phyloP scores from a whole-genome alignment of 1,284 basidiomycete species.

The Cutaneotrichosporon sp. region DNA sequence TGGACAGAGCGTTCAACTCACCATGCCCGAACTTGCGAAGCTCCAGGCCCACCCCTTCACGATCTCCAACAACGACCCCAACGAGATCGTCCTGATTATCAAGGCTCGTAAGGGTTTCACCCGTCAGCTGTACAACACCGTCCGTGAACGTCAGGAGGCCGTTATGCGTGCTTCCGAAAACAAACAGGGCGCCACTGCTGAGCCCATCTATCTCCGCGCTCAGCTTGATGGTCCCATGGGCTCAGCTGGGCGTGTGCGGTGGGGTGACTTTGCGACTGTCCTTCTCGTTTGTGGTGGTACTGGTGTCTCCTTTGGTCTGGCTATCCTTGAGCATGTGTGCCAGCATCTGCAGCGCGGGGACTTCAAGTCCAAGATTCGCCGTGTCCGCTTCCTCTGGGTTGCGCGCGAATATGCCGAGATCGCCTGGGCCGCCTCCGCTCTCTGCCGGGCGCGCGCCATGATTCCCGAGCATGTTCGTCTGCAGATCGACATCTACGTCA shows the following conservation, averaged over 20 bases:
- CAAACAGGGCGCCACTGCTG: conserved; percentile 20
- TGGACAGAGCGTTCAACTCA: conserved; percentile 61
- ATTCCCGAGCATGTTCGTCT: conserved; percentile 56
- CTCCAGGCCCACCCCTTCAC: conserved; percentile 79
- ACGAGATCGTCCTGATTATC: conserved; percentile 65
- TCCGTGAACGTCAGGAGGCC: conserved; percentile 43
- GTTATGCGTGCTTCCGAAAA: conserved; percentile 13
- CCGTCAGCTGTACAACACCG: conserved; percentile 61
- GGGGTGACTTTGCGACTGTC: conserved; percentile 62
- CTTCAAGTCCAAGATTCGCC: conserved; percentile 52
- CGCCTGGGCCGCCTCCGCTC: conserved; percentile 69
- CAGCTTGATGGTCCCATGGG: conserved; percentile 75
- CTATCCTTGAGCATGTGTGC: conserved; percentile 67
- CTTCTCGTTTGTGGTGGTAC: conserved; percentile 73
- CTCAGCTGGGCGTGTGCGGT: conserved; percentile 62
- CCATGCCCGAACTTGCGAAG: conserved; percentile 63
- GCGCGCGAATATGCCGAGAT: conserved; percentile 77
- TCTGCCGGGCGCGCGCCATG: conserved; percentile 64
- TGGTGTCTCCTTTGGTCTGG: conserved; percentile 70
- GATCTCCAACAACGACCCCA: conserved; percentile 62
- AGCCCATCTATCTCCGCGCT: conserved; percentile 53
- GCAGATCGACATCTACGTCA: conserved; percentile 75
- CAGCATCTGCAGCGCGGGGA: conserved; percentile 57
- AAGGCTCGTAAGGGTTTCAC: conserved; percentile 75
- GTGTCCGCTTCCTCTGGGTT: conserved; percentile 78